Percentiles rank a stretch among this genome's conserved stretches.
Conservation (phyloP, 2,329 filamentous ascomycete species). For the Monosporascus sp. region DNA sequence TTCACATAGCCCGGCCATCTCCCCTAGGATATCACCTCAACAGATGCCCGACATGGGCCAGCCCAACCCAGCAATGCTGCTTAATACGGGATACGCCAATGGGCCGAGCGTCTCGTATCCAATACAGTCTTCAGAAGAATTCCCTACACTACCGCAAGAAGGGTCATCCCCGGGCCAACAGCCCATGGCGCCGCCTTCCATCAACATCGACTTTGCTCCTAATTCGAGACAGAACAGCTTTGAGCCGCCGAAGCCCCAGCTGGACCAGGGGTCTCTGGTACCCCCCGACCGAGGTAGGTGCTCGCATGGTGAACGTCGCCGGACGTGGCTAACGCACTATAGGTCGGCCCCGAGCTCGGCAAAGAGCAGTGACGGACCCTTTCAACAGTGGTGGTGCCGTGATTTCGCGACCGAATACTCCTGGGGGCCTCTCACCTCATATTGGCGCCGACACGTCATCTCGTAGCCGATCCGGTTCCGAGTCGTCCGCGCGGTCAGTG, state of each 20-base stretch:
- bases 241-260: conserved; percentile 58
- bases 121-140: conserved; percentile 40
- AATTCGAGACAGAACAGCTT: conserved; percentile 62
- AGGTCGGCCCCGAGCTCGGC: conserved; percentile 46
- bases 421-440: conserved; percentile 45
- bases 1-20: conserved; percentile 66
- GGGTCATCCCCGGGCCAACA: conserved; percentile 50
- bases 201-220: conserved; percentile 89
- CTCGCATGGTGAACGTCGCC: conserved; percentile 2
- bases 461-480: conserved; percentile 37
- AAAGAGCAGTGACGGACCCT: conserved; percentile 55
- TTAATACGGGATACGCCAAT: conserved; percentile 36
- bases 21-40: conserved; percentile 55
- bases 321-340: conserved; percentile 14
- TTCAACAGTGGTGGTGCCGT: conserved; percentile 44
- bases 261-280: conserved; percentile 73
- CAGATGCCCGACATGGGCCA: conserved; percentile 48
- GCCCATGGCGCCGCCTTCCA: conserved; percentile 85
- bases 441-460: conserved; percentile 39
- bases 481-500: conserved; percentile 26
- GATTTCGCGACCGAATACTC: conserved; percentile 34
- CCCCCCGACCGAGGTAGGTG: conserved; percentile 65
- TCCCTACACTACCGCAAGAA: conserved; percentile 44
- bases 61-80: conserved; percentile 39
- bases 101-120: conserved; percentile 39